Conservation (phyloP, 2,329 filamentous ascomycete species). For the Pezicula neosporulosa region DNA sequence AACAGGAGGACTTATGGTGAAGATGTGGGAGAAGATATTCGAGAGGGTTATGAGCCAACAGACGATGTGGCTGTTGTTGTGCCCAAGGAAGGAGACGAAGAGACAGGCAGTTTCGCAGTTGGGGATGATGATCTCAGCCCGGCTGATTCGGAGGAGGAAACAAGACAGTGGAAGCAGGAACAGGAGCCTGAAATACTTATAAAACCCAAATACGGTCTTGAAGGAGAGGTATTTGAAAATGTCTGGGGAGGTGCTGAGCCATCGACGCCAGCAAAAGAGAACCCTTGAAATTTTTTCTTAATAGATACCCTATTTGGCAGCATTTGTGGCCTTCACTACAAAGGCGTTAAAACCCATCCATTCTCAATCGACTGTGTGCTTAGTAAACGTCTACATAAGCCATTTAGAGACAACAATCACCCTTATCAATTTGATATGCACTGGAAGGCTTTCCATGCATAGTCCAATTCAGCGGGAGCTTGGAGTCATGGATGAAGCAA, state of each 20-base stretch:
- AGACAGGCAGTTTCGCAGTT: conserved; percentile 19
- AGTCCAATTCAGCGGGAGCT: too few relatives aligned
- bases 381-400: too few relatives aligned
- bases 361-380: too few relatives aligned
- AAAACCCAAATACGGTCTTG: conserved; percentile 30
- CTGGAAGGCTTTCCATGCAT: too few relatives aligned
- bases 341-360: too few relatives aligned
- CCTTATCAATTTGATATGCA: too few relatives aligned
- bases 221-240: conserved; percentile 30
- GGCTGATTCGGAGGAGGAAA: conserved; percentile 38
- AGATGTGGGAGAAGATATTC: conserved; percentile 44
- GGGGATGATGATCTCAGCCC: conserved; percentile 24
- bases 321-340: not conserved
- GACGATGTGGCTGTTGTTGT: conserved; percentile 39
- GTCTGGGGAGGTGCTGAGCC: conserved; percentile 27
- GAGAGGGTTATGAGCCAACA: conserved; percentile 49
- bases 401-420: too few relatives aligned
- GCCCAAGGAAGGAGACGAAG: conserved; percentile 36
- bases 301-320: not conserved
- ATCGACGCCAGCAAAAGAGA: conserved; percentile 22
- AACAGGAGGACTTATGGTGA: conserved; percentile 42
- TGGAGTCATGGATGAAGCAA: too few relatives aligned
- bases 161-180: conserved; percentile 37
- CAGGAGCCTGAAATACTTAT: conserved; percentile 17
- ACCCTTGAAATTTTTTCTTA: conserved; percentile 19